Percentiles rank a stretch among this genome's conserved stretches.
Evolutionary conservation across 1,284 basidiomycete species (phyloP).

Genomic region (Afroboletus lepidellus): DNA sequence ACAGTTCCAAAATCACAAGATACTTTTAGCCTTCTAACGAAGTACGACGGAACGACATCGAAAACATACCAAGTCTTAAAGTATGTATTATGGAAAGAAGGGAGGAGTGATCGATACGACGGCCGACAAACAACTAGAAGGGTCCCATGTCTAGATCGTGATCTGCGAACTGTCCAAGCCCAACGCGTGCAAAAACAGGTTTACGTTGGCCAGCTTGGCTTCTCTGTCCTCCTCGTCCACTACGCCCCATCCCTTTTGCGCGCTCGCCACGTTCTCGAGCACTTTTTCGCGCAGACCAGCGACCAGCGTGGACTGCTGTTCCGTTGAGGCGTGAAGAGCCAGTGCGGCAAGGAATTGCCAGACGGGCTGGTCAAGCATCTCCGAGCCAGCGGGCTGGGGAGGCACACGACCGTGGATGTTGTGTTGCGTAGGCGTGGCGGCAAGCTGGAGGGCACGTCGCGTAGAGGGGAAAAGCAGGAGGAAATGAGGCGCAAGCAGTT

Average conservation of each 20-base stretch:
- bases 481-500: conserved; percentile 74
- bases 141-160: conserved; percentile 45
- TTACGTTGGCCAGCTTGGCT: conserved; percentile 76
- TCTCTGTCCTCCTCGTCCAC: conserved; percentile 66
- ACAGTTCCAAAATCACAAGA: conserved; percentile 19
- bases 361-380: conserved; percentile 85
- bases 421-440: conserved; percentile 37
- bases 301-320: conserved; percentile 87
- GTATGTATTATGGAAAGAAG: conserved; percentile 1
- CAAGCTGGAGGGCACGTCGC: conserved; percentile 55
- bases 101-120: not conserved
- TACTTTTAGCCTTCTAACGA: conserved; percentile 23
- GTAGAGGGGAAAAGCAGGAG: conserved; percentile 88
- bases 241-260: conserved; percentile 69
- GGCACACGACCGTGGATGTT: conserved; percentile 25
- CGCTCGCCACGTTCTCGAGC: conserved; percentile 79
- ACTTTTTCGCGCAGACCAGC: conserved; percentile 89
- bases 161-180: conserved; percentile 85
- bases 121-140: not conserved
- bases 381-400: conserved; percentile 64
- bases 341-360: conserved; percentile 92
- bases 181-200: conserved; percentile 82
- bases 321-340: conserved; percentile 80
- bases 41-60: conserved; percentile 17
- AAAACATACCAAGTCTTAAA: conserved; percentile 9